phyloP scores from a whole-genome alignment of 1,284 basidiomycete genomes.

The Ceraceosorus bombacis region DNA sequence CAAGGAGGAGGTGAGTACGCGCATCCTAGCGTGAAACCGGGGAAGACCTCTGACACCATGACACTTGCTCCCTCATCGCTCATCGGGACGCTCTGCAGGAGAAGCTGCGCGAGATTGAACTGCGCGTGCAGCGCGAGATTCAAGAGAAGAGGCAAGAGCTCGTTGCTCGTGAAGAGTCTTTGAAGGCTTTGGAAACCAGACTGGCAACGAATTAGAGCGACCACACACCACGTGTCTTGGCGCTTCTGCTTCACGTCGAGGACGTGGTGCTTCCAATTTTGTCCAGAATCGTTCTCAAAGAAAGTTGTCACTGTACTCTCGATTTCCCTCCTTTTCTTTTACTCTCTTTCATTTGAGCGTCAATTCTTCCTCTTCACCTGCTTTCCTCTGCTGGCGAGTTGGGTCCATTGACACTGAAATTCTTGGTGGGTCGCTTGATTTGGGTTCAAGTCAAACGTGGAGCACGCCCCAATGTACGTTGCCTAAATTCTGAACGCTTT shows the following conservation, averaged over 20 bases:
- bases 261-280: too few relatives aligned
- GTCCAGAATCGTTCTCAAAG: neutral
- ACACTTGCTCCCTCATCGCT: too few relatives aligned
- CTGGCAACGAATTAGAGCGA: constrained; percentile 57
- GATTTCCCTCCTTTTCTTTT: constrained; percentile 2
- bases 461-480: neutral
- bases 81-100: constrained; percentile 14
- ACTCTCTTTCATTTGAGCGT: neutral
- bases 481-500: neutral
- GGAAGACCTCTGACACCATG: too few relatives aligned
- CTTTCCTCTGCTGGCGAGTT: neutral
- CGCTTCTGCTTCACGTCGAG: too few relatives aligned
- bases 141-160: constrained; percentile 97
- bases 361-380: constrained; percentile 1
- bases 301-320: constrained; percentile 1
- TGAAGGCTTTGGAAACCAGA: constrained; percentile 78
- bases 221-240: too few relatives aligned
- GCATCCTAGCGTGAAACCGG: too few relatives aligned
- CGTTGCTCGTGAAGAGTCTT: constrained; percentile 51
- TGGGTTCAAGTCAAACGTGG: neutral
- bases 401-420: neutral
- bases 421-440: neutral
- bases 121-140: constrained; percentile 97
- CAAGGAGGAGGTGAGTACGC: constrained; percentile 56
- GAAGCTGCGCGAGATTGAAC: constrained; percentile 90